phyloP scores from a whole-genome alignment of 805 yeast genomes.

The Lachancea kluyveri region DNA sequence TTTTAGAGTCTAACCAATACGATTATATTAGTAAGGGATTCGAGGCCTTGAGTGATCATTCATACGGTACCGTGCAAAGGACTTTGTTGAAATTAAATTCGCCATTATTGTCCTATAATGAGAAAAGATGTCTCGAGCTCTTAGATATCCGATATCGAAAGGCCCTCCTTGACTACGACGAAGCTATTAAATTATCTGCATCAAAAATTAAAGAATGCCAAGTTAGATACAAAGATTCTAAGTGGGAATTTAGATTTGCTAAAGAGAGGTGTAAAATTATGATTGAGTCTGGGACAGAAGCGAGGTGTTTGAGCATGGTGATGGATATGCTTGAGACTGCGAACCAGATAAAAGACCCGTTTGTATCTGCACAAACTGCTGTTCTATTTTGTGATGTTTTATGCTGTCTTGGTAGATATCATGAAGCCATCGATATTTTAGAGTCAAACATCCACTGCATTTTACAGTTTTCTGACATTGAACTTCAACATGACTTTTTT shows the following conservation, averaged over 20 bases:
- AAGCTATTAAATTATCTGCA: conserved; percentile 23
- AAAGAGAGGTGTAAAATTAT: conserved; percentile 26
- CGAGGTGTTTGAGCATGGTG: conserved; percentile 45
- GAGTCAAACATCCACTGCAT: conserved; percentile 3
- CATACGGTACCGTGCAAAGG: conserved; percentile 38
- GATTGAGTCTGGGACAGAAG: conserved; percentile 37
- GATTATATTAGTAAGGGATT: no score
- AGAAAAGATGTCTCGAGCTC: conserved; percentile 35
- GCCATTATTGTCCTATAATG: conserved; percentile 27
- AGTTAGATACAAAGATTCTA: conserved; percentile 22
- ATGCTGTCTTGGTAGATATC: conserved; percentile 33
- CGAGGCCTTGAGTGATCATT: no score
- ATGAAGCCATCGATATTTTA: conserved; percentile 28
- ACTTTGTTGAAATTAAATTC: conserved; percentile 36
- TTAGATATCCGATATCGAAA: conserved; percentile 36
- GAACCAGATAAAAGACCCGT: conserved; percentile 38
- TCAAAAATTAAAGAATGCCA: conserved; percentile 19
- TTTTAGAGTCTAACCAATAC: no score
- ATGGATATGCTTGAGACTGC: conserved; percentile 46
- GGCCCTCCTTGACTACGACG: conserved; percentile 25
- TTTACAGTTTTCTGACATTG: conserved; percentile 2
- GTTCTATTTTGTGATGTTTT: conserved; percentile 41
- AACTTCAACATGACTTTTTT: background rate
- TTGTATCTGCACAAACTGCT: conserved; percentile 42
- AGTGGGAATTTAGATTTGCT: conserved; percentile 26